Evolutionary conservation across 495 filamentous ascomycete species (phyloP), one percentile per base, ranked within the genome.

Genomic region (Cercophora samala): DNA sequence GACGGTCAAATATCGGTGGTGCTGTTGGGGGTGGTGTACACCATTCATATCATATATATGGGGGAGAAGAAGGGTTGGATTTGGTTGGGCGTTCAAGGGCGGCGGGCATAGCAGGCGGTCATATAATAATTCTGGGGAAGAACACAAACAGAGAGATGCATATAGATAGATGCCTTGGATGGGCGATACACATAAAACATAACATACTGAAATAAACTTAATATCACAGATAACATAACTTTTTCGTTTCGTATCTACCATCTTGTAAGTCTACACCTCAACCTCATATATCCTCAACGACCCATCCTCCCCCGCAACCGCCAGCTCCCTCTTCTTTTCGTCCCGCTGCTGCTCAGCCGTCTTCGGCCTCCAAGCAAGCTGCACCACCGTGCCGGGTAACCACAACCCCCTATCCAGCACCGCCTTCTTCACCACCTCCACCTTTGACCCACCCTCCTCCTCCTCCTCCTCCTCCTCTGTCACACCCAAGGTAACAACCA

Each of bases 251-350:
- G 46, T 22, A 53, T 42, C 53, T 51, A 37, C 23, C 24, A 21
- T n/a, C 24, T n/a, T 5, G 19, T 32, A 24, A 60, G 5, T 60
- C 32, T 69, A 64, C 4, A 64, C 21, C n/a, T 76, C 77, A 63
- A 93, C 77, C 52, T 78, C 78, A 78, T 91, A 91, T 75, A 97
- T 82, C 68, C 92, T 84, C 42, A 93, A 80, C 60, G 92, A 93
- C 58, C 84, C 85, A 76, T 97, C 93, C 74, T 94, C 92, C 66
- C 92, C 93, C 53, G 89, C 89, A 66, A 96, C 84, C 6, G 91
- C 92, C 69, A 96, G 79, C 74, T 91, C 85, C 58, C 78, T 80
- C 60, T 51, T 63, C 19, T 60, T 17, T n/a, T 68, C 64, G 17
- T 63, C 69, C 24, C n/a, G n/a, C n/a, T n/a, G n/a, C n/a, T 64